Base-by-base conservation (phyloP, 164 flowering plant species). In the Stephania japonica region DNA sequence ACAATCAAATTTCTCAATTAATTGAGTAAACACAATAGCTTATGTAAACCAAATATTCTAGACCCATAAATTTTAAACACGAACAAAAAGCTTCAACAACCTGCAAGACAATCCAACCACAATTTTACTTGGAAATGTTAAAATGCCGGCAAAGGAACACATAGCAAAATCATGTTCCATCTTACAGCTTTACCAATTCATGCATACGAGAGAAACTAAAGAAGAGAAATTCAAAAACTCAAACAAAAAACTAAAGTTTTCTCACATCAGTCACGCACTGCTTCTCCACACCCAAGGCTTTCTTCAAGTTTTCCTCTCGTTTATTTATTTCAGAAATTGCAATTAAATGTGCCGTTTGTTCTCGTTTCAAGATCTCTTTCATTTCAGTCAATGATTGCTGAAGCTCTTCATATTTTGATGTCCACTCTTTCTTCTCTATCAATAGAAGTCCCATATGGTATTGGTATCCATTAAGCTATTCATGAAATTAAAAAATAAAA, bases 371-470 rank as follows among this genome's bases (percentile, higher is more conserved):
- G 47, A 83, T 74, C 80, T 92, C 97, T 38, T 86, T 78, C 16
- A 87, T 81, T 83, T 92, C 98, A 7, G 75, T 79, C 24, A 92
- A 65, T n/a, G 82, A 79, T 75, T 90, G 85, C 72, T 73, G 78
- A 26, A 93, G 75, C 43, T 86, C 85, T 65, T 89, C 97, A 83
- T 49, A 70, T 68, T 84, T 86, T 6, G 86, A 75, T 62, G 81
- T 72, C 94, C 92, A 91, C 44, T 90, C 92, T 67, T 89, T 87
- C 79, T 93, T 92, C 85, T 93, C 99, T 44, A 93, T 88, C 73
- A 96, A 75, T 19, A 96, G 91, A 74, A 91, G 88, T 41, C 99
- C 99, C 98, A 96, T 92, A 73, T 84, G 91, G 72, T 92, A 83
- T 67, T 96, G 99, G 78, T 96, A 96, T 63, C 91, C 92, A 79